These are phyloP conservation scores for Wickerhamomyces sp. DNA, from an alignment of 1,139 yeast genomes.

Conservation along the genomic window DNA sequence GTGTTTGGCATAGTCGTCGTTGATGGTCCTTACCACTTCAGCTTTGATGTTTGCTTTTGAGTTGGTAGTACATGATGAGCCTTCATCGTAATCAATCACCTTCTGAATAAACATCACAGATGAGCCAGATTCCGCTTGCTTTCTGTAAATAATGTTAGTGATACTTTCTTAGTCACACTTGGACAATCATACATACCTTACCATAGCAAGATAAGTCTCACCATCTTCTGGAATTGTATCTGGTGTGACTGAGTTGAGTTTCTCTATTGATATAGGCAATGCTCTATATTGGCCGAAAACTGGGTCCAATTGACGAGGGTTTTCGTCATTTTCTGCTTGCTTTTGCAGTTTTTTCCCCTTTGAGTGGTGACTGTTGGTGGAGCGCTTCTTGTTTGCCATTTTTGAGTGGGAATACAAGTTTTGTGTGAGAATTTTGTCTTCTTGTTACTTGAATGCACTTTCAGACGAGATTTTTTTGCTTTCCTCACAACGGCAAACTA, in stretches of 20 bases:
- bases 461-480: too few relatives aligned
- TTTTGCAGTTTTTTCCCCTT: background rate
- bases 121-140: slow-evolving; percentile 19
- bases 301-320: slow-evolving; percentile 14
- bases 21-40: too few relatives aligned
- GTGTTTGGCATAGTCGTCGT: background rate
- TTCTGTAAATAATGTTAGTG: slow-evolving; percentile 4
- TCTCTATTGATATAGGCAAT: slow-evolving; percentile 16
- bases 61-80: too few relatives aligned
- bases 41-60: too few relatives aligned
- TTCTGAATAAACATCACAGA: slow-evolving; percentile 17
- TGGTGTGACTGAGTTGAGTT: slow-evolving; percentile 11
- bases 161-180: too few relatives aligned
- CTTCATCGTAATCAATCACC: slow-evolving; percentile 10
- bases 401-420: background rate
- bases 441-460: too few relatives aligned
- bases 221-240: slow-evolving; percentile 20
- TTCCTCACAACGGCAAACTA: too few relatives aligned
- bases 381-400: background rate
- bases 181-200: background rate
- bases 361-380: background rate
- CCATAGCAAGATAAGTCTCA: slow-evolving; percentile 23
- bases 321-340: background rate
- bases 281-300: slow-evolving; percentile 20
- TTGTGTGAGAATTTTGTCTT: too few relatives aligned